A percentile compares a stretch with the other conserved stretches of the same genome.
phyloP scores from a whole-genome alignment of 495 filamentous ascomycete genomes.

The Penicillium longicatenatum region DNA sequence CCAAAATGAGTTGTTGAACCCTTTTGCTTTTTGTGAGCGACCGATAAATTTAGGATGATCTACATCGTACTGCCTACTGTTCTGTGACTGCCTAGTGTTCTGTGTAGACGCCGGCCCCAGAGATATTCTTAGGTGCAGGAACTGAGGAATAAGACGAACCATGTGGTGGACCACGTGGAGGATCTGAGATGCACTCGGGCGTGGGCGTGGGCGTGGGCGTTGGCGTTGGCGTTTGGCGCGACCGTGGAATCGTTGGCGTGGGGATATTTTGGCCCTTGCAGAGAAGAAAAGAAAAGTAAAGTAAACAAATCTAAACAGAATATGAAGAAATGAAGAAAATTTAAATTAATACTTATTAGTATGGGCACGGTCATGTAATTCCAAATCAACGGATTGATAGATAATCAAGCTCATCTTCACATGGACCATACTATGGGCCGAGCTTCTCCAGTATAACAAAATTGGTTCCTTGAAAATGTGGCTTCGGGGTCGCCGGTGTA shows the following conservation, averaged over 20 bases:
- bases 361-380: not conserved
- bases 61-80: not conserved
- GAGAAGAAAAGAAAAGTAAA: not conserved
- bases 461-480: not conserved
- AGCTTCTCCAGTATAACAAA: not conserved
- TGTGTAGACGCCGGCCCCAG: not conserved
- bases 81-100: not conserved
- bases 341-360: not conserved
- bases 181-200: no score
- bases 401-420: not conserved
- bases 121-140: not conserved
- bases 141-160: not conserved
- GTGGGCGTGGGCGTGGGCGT: not conserved
- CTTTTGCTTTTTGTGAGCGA: not conserved
- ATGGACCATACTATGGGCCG: not conserved
- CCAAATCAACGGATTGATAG: not conserved
- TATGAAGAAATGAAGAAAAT: not conserved
- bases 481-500: not conserved
- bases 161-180: not conserved
- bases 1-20: no score
- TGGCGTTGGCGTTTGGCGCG: not conserved
- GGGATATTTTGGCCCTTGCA: not conserved
- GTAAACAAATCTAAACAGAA: not conserved
- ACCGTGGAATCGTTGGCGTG: not conserved
- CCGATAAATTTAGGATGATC: not conserved